Evolutionary conservation across 805 yeast species (phyloP), one percentile per base, ranked within the genome.

Genomic region (Pichia paraexigua): DNA sequence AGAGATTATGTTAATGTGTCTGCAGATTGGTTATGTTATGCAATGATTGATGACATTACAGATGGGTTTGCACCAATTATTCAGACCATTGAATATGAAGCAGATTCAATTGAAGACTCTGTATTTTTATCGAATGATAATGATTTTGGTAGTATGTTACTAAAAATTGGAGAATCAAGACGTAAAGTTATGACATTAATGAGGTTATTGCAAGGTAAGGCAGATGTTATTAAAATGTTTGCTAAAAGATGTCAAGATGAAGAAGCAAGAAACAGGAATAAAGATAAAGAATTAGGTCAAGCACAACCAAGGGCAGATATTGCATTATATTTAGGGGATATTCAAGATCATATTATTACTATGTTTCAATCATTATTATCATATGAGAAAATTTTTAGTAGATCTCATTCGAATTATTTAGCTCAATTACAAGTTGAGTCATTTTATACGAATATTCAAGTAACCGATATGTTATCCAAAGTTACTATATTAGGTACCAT

Each of bases 381-480:
- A 3, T 91, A 89, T 64, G 99, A 92, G 65, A 91, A 91, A 76
- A 92, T 92, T 61, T 85, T 92, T 64, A 83, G 95, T 44, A 78
- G 97, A 59, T 85, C 95, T 1, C 97, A 92, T 66, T 78, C 96
- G 18, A 92, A 91, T 63, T 92, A 92, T 66, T 73, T 92, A 65
- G 97, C 97, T 0, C 97, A 90, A 63, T 72, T 92, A 59, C 97
- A 91, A 69, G 97, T 92, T 43, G 95, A 89, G 68, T 85, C 95
- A 0, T 89, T 92, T 65, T 78, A 86, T 62, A 79, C 96, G 41
- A 90, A 87, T 65, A 84, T 88, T 63, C 82, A 82, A 58, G 90
- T 87, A 40, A 90, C 97, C 1, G 87, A 82, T 58, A 84, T 92
- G 77, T 74, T 92, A 50, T 87, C 96, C 32, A 86, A 87, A 63